Evolutionary conservation across 306 rosid genomes (phyloP).

Genomic region (Cyamopsis tetragonoloba): DNA sequence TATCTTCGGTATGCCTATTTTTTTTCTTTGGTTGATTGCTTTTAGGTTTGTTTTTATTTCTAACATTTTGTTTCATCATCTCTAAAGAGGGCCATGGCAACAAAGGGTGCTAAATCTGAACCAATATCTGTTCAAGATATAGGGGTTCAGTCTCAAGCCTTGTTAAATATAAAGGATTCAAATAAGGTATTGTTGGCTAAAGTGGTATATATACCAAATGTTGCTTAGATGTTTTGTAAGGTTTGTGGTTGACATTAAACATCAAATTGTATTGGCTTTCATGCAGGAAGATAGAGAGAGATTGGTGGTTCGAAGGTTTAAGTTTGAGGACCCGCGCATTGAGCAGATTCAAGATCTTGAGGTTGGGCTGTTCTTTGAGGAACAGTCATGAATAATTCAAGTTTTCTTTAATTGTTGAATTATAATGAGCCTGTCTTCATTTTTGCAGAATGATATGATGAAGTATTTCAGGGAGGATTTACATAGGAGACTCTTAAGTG

Average conservation of each 20-base stretch:
- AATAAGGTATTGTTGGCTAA: constrained; percentile 62
- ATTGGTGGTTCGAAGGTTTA: constrained; percentile 72
- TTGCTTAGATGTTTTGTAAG: constrained; percentile 7
- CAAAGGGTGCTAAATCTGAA: constrained; percentile 60
- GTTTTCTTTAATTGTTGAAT: constrained; percentile 17
- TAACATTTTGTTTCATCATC: constrained; percentile 21
- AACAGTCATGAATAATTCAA: constrained; percentile 5
- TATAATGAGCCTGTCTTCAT: constrained; percentile 6
- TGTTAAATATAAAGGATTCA: constrained; percentile 85
- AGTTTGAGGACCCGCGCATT: constrained; percentile 90
- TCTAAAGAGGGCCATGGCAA: constrained; percentile 53
- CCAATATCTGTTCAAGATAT: constrained; percentile 68
- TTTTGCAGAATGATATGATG: constrained; percentile 87
- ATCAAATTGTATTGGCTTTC: constrained; percentile 16
- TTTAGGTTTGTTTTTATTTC: constrained; percentile 3
- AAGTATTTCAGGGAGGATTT: constrained; percentile 95
- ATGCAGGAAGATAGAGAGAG: constrained; percentile 94
- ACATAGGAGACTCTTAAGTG: constrained; percentile 84
- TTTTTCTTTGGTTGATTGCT: constrained; percentile 2
- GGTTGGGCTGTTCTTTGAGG: constrained; percentile 40
- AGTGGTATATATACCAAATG: neutral
- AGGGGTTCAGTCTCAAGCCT: constrained; percentile 76
- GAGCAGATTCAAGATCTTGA: constrained; percentile 99
- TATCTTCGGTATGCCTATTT: constrained; percentile 56
- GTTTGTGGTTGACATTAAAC: neutral